phyloP scores from a whole-genome alignment of 768 basidiomycete genomes.

The Tephrocybe rancida region DNA sequence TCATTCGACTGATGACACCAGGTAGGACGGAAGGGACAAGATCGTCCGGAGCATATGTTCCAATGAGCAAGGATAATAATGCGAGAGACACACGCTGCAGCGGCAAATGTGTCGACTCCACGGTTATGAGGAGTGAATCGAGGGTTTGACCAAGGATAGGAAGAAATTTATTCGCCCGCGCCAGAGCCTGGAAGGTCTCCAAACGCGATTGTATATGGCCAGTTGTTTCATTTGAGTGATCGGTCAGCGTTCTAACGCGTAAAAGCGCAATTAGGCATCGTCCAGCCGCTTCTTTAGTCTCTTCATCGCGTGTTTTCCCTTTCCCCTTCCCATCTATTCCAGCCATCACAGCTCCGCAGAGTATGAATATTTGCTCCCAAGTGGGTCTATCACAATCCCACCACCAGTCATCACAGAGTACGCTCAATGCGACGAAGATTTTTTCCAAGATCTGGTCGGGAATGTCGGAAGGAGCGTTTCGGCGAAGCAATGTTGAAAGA shows the following conservation, averaged over 20 bases:
- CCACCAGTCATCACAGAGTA: conserved; percentile 81
- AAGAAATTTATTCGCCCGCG: conserved; percentile 53
- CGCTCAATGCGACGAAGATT: conserved; percentile 57
- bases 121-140: conserved; percentile 64
- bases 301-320: conserved; percentile 71
- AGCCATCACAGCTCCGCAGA: conserved; percentile 66
- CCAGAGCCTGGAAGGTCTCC: conserved; percentile 41
- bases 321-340: conserved; percentile 71
- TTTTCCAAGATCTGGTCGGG: conserved; percentile 83
- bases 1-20: conserved; percentile 79
- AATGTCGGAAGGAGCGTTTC: conserved; percentile 67
- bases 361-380: conserved; percentile 88
- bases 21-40: conserved; percentile 74
- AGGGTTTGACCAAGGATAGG: conserved; percentile 86
- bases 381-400: conserved; percentile 71
- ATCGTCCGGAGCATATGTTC: conserved; percentile 54
- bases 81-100: conserved; percentile 69
- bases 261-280: conserved; percentile 67
- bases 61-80: conserved; percentile 56
- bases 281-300: conserved; percentile 78
- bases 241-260: conserved; percentile 46
- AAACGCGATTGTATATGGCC: conserved; percentile 29
- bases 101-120: conserved; percentile 56
- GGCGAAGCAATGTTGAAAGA: conserved; percentile 79
- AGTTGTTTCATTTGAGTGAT: conserved; percentile 29